phyloP scores from a whole-genome alignment of 129 eudicot species.

The Saposhnikovia divaricata region DNA sequence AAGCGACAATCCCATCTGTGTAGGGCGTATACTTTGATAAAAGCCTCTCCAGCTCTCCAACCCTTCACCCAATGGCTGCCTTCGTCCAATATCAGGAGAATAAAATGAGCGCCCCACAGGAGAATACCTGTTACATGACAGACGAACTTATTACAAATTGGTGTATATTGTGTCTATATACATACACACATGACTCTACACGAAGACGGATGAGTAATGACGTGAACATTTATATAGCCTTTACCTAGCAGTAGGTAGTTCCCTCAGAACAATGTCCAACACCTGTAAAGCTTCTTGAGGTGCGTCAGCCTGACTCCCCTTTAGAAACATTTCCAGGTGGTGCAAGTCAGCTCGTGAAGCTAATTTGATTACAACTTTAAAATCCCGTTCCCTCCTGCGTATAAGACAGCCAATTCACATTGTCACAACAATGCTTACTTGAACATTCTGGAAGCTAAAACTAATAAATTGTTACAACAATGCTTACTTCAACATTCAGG shows the following conservation, averaged over 20 bases:
- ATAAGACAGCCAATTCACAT: background rate
- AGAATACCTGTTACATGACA: slow-evolving; percentile 35
- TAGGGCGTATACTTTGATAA: slow-evolving; percentile 90
- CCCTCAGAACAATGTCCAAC: slow-evolving; percentile 93
- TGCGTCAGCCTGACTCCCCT: slow-evolving; percentile 88
- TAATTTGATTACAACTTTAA: slow-evolving; percentile 76
- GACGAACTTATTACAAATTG: background rate
- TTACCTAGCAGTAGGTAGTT: slow-evolving; percentile 70
- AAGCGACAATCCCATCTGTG: slow-evolving; percentile 92
- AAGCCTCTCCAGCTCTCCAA: slow-evolving; percentile 96
- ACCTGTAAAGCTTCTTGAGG: slow-evolving; percentile 97
- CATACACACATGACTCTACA: background rate
- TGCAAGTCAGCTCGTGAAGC: slow-evolving; percentile 91
- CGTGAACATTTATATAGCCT: background rate
- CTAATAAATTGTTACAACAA: background rate
- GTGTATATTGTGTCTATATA: background rate
- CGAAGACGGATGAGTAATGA: background rate
- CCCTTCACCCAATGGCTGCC: slow-evolving; percentile 92
- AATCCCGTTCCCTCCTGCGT: slow-evolving; percentile 73
- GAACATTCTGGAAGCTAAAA: background rate
- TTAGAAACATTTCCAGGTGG: slow-evolving; percentile 71
- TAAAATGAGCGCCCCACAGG: slow-evolving; percentile 91
- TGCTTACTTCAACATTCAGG: background rate
- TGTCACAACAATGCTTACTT: background rate
- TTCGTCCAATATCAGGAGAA: slow-evolving; percentile 67